These are phyloP conservation scores for Myxozyma monticola DNA, from an alignment of 805 yeast genomes.

Conservation along the genomic window DNA sequence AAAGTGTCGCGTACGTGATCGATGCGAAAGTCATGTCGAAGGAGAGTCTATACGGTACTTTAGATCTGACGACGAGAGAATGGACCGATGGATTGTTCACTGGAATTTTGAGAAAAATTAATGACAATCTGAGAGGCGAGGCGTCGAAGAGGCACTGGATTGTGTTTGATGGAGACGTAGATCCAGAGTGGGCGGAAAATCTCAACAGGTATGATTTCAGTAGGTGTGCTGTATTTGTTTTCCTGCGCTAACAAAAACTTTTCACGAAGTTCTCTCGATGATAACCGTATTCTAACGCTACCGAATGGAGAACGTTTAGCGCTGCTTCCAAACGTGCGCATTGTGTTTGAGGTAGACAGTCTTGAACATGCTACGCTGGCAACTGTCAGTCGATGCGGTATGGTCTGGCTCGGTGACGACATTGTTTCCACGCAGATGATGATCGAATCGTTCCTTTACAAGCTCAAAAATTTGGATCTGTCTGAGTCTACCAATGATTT, in stretches of 20 bases:
- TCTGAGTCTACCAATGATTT: slow-evolving; percentile 10
- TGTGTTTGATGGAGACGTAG: slow-evolving; percentile 88
- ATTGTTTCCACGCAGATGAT: slow-evolving; percentile 34
- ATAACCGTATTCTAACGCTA: slow-evolving; percentile 73
- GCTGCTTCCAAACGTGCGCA: slow-evolving; percentile 60
- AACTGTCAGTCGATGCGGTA: slow-evolving; percentile 88
- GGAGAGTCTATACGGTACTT: slow-evolving; percentile 61
- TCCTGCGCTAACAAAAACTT: background rate
- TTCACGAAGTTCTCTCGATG: slow-evolving; percentile 85
- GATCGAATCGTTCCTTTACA: slow-evolving; percentile 32
- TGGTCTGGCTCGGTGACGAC: slow-evolving; percentile 65
- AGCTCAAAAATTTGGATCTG: slow-evolving; percentile 4
- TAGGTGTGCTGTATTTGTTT: background rate
- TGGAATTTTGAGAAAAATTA: slow-evolving; percentile 57
- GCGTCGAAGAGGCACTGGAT: slow-evolving; percentile 62
- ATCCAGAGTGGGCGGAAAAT: slow-evolving; percentile 91
- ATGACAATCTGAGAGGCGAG: slow-evolving; percentile 61
- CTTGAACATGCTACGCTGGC: slow-evolving; percentile 79
- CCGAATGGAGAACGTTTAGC: slow-evolving; percentile 86
- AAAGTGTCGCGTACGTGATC: slow-evolving; percentile 48
- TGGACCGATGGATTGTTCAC: slow-evolving; percentile 92
- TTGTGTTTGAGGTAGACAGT: slow-evolving; percentile 75
- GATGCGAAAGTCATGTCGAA: slow-evolving; percentile 79
- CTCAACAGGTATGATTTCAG: slow-evolving; percentile 48
- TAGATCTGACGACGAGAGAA: slow-evolving; percentile 78